Evolutionary conservation across 805 yeast species (phyloP).

Genomic region (Kazachstania martiniae): DNA sequence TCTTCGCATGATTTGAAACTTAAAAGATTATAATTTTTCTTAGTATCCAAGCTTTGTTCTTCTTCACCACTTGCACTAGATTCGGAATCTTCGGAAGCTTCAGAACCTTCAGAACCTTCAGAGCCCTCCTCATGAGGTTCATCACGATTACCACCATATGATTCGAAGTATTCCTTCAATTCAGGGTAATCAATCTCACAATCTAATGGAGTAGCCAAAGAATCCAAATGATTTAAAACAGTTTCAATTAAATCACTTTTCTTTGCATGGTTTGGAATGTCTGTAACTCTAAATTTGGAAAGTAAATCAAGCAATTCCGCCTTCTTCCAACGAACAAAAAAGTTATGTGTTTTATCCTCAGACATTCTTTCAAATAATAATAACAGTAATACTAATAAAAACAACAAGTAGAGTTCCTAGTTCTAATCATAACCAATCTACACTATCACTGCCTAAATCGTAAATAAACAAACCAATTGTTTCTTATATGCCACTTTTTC

Average conservation of each 20-base stretch:
- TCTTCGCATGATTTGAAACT: conserved; percentile 4
- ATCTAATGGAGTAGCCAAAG: conserved; percentile 14
- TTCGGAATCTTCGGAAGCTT: not conserved
- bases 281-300: conserved; percentile 14
- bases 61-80: too few species aligned
- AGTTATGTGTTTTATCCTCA: conserved; percentile 2
- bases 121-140: not conserved
- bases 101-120: not conserved
- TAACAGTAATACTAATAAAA: too few species aligned
- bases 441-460: too few species aligned
- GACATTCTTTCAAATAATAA: too few species aligned
- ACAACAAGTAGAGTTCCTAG: too few species aligned
- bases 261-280: conserved; percentile 9
- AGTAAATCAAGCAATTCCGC: conserved; percentile 20
- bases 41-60: too few species aligned
- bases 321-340: conserved; percentile 20
- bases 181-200: conserved; percentile 20
- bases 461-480: too few species aligned
- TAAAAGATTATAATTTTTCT: conserved; percentile 3
- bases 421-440: too few species aligned
- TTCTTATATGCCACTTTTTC: too few species aligned
- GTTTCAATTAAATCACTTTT: conserved; percentile 12
- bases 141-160: not conserved
- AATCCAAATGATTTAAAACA: conserved; percentile 12
- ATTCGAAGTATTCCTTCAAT: conserved; percentile 16